Evolutionary conservation across 1,284 basidiomycete species (phyloP).

Genomic region (Heliocybe sulcata): DNA sequence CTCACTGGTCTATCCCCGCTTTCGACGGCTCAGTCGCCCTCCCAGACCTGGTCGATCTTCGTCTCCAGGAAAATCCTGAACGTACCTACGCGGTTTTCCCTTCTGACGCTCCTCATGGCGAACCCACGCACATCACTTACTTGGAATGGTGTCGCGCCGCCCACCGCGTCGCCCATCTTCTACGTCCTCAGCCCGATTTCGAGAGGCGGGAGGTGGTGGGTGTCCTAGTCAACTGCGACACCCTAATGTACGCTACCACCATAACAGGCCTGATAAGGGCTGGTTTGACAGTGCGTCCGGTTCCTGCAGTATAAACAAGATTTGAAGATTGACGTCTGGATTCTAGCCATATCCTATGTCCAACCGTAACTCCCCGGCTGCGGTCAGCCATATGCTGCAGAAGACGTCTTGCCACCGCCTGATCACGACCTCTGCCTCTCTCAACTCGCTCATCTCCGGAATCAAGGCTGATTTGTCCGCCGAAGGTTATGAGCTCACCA

Average conservation of each 20-base stretch:
- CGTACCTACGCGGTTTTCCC: background rate
- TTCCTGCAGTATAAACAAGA: background rate
- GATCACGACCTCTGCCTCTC: background rate
- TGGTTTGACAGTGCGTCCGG: background rate
- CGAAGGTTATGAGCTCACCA: background rate
- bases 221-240: background rate
- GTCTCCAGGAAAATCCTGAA: background rate
- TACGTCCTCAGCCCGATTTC: background rate
- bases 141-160: background rate
- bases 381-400: background rate
- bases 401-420: background rate
- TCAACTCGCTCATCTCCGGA: background rate
- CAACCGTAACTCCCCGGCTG: background rate
- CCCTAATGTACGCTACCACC: background rate
- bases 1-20: background rate
- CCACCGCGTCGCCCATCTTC: background rate
- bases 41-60: background rate
- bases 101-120: background rate
- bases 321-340: background rate
- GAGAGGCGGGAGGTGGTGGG: background rate
- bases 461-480: background rate
- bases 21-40: background rate
- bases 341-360: conserved; percentile 1
- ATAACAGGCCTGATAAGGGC: background rate
- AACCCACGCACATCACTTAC: background rate